A percentile compares a stretch with the other conserved stretches of the same genome.
These are phyloP conservation scores for Panicum virgatum DNA, from an alignment of 202 grass and related monocot species.

Conservation along the genomic window DNA sequence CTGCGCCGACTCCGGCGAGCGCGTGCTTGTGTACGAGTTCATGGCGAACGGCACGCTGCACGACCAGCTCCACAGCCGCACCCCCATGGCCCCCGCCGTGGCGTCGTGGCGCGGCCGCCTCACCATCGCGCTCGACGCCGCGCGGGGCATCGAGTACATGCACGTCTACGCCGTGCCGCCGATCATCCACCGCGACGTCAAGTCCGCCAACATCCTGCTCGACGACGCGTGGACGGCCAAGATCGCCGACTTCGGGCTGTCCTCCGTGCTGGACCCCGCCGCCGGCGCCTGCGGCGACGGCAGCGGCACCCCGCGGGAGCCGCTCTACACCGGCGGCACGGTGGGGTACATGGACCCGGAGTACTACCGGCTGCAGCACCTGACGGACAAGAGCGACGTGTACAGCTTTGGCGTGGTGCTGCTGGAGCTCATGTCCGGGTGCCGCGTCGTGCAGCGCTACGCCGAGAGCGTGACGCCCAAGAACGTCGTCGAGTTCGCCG, in stretches of 20 bases:
- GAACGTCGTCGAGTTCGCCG: slow-evolving; percentile 82
- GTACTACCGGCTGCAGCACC: slow-evolving; percentile 84
- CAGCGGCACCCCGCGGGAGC: neutral
- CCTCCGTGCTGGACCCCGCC: slow-evolving; percentile 46
- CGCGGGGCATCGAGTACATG: slow-evolving; percentile 92
- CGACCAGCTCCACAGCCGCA: slow-evolving; percentile 78
- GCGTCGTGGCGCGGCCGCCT: slow-evolving; percentile 65
- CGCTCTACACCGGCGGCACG: slow-evolving; percentile 72
- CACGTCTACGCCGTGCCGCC: slow-evolving; percentile 89
- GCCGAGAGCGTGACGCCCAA: slow-evolving; percentile 81
- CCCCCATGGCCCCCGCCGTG: slow-evolving; percentile 44
- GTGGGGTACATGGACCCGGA: slow-evolving; percentile 98
- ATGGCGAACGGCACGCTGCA: slow-evolving; percentile 87
- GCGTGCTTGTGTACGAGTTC: slow-evolving; percentile 87
- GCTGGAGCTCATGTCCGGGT: slow-evolving; percentile 73
- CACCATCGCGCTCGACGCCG: slow-evolving; percentile 72
- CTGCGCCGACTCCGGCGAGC: slow-evolving; percentile 70
- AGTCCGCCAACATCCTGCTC: slow-evolving; percentile 88
- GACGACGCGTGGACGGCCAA: slow-evolving; percentile 64
- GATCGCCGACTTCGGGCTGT: slow-evolving; percentile 74
- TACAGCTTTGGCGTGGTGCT: slow-evolving; percentile 75
- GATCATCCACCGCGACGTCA: slow-evolving; percentile 90
- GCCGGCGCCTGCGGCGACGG: neutral
- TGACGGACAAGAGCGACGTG: slow-evolving; percentile 63
- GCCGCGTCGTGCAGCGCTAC: slow-evolving; percentile 76